phyloP scores from a whole-genome alignment of 2,329 filamentous ascomycete species.

The Penicillium sp. region DNA sequence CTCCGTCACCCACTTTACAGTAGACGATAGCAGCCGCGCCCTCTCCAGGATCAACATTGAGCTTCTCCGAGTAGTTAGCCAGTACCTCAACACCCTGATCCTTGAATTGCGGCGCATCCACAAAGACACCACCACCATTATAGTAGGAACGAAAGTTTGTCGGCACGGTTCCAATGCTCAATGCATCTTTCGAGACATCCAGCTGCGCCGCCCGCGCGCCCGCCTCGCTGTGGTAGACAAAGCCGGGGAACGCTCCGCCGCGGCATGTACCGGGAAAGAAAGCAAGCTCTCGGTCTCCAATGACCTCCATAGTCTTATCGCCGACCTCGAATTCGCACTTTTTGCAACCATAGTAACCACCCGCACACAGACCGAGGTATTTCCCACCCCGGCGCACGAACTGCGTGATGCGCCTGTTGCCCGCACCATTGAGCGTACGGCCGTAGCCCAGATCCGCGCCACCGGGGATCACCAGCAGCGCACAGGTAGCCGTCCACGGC shows the following conservation, averaged over 20 bases:
- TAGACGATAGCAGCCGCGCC: constrained; percentile 78
- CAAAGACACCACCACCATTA: constrained; percentile 92
- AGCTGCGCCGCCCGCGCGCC: constrained; percentile 74
- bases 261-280: constrained; percentile 88
- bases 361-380: constrained; percentile 91
- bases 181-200: constrained; percentile 59
- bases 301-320: constrained; percentile 74
- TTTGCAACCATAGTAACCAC: constrained; percentile 82
- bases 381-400: constrained; percentile 82
- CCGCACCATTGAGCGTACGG: constrained; percentile 78
- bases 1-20: constrained; percentile 77
- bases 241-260: constrained; percentile 83
- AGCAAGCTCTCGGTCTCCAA: constrained; percentile 77
- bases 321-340: constrained; percentile 91
- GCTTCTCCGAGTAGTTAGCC: constrained; percentile 71
- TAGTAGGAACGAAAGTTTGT: constrained; percentile 75
- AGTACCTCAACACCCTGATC: constrained; percentile 73
- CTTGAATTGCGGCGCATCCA: constrained; percentile 65
- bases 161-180: constrained; percentile 56
- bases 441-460: constrained; percentile 94
- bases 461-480: constrained; percentile 85
- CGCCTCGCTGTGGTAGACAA: constrained; percentile 83
- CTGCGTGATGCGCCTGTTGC: constrained; percentile 78
- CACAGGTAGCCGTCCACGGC: constrained; percentile 84
- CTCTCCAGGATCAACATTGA: constrained; percentile 73